Conservation (phyloP, 805 yeast species). For the Lipomyces sp. region DNA sequence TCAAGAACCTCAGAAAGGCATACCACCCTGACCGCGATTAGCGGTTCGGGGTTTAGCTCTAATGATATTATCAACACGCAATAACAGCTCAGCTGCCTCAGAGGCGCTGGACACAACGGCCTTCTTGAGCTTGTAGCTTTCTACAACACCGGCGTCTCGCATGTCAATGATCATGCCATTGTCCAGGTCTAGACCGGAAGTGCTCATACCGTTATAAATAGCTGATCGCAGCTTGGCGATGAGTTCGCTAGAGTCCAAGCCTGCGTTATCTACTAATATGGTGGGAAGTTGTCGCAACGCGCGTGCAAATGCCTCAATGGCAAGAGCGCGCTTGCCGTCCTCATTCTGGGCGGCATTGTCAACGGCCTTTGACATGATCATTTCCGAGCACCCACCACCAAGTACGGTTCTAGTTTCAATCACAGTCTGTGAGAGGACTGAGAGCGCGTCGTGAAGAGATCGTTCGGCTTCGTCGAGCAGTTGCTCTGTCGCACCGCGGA, state of each 20-base stretch:
- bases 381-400: slow-evolving; percentile 94
- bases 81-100: slow-evolving; percentile 96
- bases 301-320: slow-evolving; percentile 91
- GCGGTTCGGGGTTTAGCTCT: slow-evolving; percentile 93
- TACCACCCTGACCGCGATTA: slow-evolving; percentile 18
- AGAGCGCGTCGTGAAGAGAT: slow-evolving; percentile 93
- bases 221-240: slow-evolving; percentile 89
- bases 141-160: slow-evolving; percentile 92
- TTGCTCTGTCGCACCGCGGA: slow-evolving; percentile 97
- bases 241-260: slow-evolving; percentile 89
- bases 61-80: slow-evolving; percentile 95
- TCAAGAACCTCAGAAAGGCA: neutral
- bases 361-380: slow-evolving; percentile 97
- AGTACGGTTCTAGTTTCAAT: slow-evolving; percentile 87
- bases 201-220: slow-evolving; percentile 87
- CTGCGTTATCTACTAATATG: slow-evolving; percentile 95
- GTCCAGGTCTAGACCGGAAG: slow-evolving; percentile 88
- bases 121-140: slow-evolving; percentile 85
- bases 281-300: slow-evolving; percentile 96
- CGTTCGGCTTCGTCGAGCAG: slow-evolving; percentile 96
- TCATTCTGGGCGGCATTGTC: slow-evolving; percentile 90
- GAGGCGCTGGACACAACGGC: slow-evolving; percentile 95
- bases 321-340: slow-evolving; percentile 90
- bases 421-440: slow-evolving; percentile 94
- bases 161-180: slow-evolving; percentile 87